Percentiles rank a stretch among this genome's conserved stretches.
These are phyloP conservation scores for Exophiala oligosperma DNA, from an alignment of 2,329 filamentous ascomycete genomes.

Conservation along the genomic window DNA sequence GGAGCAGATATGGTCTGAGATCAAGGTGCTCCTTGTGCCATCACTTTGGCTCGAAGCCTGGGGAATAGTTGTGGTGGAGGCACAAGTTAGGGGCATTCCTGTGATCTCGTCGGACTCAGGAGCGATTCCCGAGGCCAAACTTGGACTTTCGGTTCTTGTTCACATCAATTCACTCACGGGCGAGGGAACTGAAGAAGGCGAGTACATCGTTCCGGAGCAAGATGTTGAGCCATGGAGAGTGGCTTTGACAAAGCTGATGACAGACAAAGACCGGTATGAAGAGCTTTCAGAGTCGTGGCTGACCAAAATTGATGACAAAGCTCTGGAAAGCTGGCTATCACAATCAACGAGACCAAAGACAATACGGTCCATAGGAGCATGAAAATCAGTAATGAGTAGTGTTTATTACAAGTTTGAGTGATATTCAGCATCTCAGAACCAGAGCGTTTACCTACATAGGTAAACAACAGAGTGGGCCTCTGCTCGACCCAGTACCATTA, in stretches of 20 bases:
- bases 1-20: slow-evolving; percentile 19
- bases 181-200: slow-evolving; percentile 1
- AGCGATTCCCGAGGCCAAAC: slow-evolving; percentile 24
- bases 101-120: slow-evolving; percentile 26
- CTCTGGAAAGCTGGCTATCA: slow-evolving; percentile 1
- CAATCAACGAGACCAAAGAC: slow-evolving; percentile 34
- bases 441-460: too few species aligned
- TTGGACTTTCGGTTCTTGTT: slow-evolving; percentile 8
- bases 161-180: slow-evolving; percentile 10
- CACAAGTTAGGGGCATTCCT: slow-evolving; percentile 27
- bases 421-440: too few species aligned
- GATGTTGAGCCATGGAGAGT: slow-evolving; percentile 12
- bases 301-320: not conserved
- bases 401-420: too few species aligned
- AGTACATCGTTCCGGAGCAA: slow-evolving; percentile 13
- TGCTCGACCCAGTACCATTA: too few species aligned
- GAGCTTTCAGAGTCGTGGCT: slow-evolving; percentile 8
- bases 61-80: slow-evolving; percentile 26
- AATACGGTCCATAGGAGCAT: not conserved
- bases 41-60: slow-evolving; percentile 28
- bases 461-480: too few species aligned
- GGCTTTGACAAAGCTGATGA: slow-evolving; percentile 8
- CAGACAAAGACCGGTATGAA: slow-evolving; percentile 16
- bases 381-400: too few species aligned
- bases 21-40: slow-evolving; percentile 26